Conservation (phyloP, 2,329 filamentous ascomycete genomes). For the Trichoderma sp. region DNA sequence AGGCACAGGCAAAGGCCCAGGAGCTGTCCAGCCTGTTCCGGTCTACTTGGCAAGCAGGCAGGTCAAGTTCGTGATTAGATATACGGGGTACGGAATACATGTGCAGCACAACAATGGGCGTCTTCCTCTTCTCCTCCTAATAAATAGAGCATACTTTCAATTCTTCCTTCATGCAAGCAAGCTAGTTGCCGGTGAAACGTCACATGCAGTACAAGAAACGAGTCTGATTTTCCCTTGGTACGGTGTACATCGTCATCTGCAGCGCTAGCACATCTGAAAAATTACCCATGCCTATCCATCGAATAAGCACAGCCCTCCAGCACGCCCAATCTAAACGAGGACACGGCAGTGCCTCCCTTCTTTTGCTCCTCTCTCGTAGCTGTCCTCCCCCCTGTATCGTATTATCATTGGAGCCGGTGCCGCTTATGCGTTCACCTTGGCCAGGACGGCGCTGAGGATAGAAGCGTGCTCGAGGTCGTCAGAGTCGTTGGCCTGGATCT, state of each 20-base stretch:
- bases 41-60: constrained; percentile 61
- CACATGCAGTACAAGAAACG: constrained; percentile 12
- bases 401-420: constrained; percentile 15
- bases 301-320: neutral
- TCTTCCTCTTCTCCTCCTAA: neutral
- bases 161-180: neutral
- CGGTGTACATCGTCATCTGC: constrained; percentile 18
- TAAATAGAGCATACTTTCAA: constrained; percentile 3
- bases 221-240: constrained; percentile 11
- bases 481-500: constrained; percentile 79
- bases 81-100: neutral
- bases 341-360: neutral
- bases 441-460: constrained; percentile 63
- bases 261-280: constrained; percentile 17
- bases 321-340: constrained; percentile 7
- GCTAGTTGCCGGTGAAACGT: neutral
- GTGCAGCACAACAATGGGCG: too few relatives aligned
- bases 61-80: constrained; percentile 27
- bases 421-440: constrained; percentile 19
- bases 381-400: neutral
- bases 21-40: constrained; percentile 66
- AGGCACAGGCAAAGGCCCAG: constrained; percentile 64
- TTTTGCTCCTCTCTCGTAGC: neutral
- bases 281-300: constrained; percentile 17
- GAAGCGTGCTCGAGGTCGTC: constrained; percentile 78